A percentile compares a stretch with the other conserved stretches of the same genome.
phyloP scores from a whole-genome alignment of 2,329 filamentous ascomycete genomes.

The Aspergillus novoparasiticus region DNA sequence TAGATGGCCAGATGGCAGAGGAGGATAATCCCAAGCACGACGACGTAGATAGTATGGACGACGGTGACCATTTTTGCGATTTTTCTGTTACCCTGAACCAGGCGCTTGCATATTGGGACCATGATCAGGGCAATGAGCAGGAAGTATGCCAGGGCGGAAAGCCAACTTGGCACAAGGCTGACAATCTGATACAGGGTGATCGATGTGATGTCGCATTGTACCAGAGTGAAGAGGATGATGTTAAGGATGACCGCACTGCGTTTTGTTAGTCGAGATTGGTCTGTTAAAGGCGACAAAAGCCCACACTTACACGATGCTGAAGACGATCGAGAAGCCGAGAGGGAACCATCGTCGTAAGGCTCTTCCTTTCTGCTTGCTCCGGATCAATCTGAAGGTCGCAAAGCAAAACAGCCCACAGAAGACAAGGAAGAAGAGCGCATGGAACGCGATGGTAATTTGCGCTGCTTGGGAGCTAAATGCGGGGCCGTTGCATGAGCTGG shows the following conservation, averaged over 20 bases:
- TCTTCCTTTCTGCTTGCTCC: slow-evolving; percentile 5
- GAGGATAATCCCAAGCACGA: slow-evolving; percentile 12
- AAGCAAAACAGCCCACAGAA: slow-evolving; percentile 10
- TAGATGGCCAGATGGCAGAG: slow-evolving; percentile 10
- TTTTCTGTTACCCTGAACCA: slow-evolving; percentile 10
- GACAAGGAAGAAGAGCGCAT: slow-evolving; percentile 18
- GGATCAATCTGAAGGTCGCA: not conserved
- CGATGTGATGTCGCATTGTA: slow-evolving; percentile 11
- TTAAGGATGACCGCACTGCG: not conserved
- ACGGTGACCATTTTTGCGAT: slow-evolving; percentile 6
- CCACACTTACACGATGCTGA: slow-evolving; percentile 13
- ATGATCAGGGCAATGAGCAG: slow-evolving; percentile 14
- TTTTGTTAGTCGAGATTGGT: not conserved
- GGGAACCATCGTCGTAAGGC: slow-evolving; percentile 11
- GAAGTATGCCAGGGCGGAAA: slow-evolving; percentile 4
- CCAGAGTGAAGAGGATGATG: slow-evolving; percentile 7
- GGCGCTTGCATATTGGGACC: slow-evolving; percentile 17
- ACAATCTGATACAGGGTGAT: not conserved
- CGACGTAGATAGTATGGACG: slow-evolving; percentile 9
- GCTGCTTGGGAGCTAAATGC: slow-evolving; percentile 8
- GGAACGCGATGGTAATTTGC: slow-evolving; percentile 14
- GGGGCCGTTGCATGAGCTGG: not conserved
- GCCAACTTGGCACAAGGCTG: slow-evolving; percentile 8
- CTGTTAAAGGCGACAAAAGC: not conserved
- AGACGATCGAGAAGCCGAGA: slow-evolving; percentile 12